Base-by-base conservation (phyloP, 805 yeast genomes). In the Wickerhamomyces chambardii region DNA sequence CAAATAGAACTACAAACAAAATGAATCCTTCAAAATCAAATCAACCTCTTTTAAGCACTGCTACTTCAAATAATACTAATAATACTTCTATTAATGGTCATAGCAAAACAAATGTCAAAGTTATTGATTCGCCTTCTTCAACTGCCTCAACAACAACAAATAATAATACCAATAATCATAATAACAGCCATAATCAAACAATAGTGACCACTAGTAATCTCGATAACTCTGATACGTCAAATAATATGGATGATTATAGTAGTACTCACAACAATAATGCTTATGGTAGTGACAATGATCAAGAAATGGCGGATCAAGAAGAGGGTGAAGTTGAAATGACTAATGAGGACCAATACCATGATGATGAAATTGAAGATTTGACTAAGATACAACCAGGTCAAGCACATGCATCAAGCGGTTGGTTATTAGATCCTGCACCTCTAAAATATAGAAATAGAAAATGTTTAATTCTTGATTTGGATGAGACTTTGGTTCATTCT, bases 401-500 rank as follows among this genome's bases (percentile, higher is more conserved):
- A 56, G 70, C 72, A 6, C 76, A 68, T 48, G 72, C 84, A 28
- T 65, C 74, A 6, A 73, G 81, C 4, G 85, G 82, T 5, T 73
- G 68, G 62, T 67, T 87, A 34, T 61, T 90, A 43, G 74, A 81
- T 34, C 70, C 75, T 17, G 69, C 75, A 31, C 59, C 64, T 17
- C 48, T 57, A 8, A 55, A 60, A 32, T 68, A 82, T 37, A 62
- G 68, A 34, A 72, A 73, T 37, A 78, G 83, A 39, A 92, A 92
- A 58, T 89, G 97, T 58, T 69, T 92, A 25, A 84, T 92, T 12
- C 67, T 92, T 36, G 99, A 92, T 59, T 64, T 92, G 43, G 98
- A 92, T 59, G 98, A 92, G 59, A 92, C 98, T 3, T 70, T 92
- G 39, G 98, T 92, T 24, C 99, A 92, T 58, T 84, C 95, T 2